Base-by-base conservation (phyloP, 805 yeast genomes). In the Pichia scutulata region DNA sequence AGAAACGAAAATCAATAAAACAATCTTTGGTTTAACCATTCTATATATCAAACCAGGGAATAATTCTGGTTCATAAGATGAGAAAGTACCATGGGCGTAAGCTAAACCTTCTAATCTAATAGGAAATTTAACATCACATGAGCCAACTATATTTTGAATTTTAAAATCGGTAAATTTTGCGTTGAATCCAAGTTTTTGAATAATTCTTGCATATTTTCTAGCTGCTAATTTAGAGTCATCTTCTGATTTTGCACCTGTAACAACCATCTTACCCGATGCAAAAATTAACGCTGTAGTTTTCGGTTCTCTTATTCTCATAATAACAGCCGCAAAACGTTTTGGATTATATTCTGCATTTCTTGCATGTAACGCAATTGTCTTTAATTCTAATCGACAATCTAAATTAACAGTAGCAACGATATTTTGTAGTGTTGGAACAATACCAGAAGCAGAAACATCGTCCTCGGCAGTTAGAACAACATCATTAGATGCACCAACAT, bases 251-350 rank as follows among this genome's bases (percentile, higher is more conserved):
- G 99, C 99, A 79, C 99, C 99, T 28, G 98, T 93, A 16, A 93
- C 99, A 59, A 93, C 99, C 99, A 93, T 93, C 70, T 93, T 93
- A 63, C 99, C 99, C 2, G 97, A 89, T 1, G 99, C 99, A 69
- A 93, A 93, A 57, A 93, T 93, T 59, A 93, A 76, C 0, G 99
- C 98, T 2, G 99, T 93, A 1, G 99, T 93, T 69, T 93, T 93
- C 18, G 99, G 99, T 68, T 93, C 99, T 70, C 99, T 81, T 60
- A 93, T 93, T 77, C 99, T 87, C 99, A 93, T 93, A 60, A 93
- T 93, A 46, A 93, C 99, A 52, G 99, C 99, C 14, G 99, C 99
- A 74, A 93, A 93, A 74, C 99, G 95, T 63, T 86, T 89, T 47
- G 99, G 99, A 63, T 93, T 93, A 71, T 93, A 93, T 68, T 93